Base-by-base conservation (phyloP, 176 grass and related monocot genomes). In the Aegilops umbellulata region DNA sequence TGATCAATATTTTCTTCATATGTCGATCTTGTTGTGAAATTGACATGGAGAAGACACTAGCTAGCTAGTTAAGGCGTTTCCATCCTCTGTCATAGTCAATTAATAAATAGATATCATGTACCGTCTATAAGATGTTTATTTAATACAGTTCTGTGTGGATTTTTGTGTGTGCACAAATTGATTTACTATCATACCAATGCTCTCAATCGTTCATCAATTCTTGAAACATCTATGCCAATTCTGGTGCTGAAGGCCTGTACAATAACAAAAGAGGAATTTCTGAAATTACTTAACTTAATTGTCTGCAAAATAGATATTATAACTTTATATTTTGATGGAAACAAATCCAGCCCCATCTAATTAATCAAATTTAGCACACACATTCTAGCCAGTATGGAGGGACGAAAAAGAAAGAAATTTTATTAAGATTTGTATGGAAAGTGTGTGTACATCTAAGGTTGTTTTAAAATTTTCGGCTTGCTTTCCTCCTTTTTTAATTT, bases 191-290 rank as follows among this genome's bases (percentile, higher is more conserved):
- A 68, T 68, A 57, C 75, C 80, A 94, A 75, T 60, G 76, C 75
- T 39, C 71, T 86, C 35, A 97, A 22, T 74, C 94, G 94, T 47
- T 94, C 83, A 30, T 82, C 77, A 80, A 94, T 57, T 68, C 77
- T 92, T 25, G 76, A 79, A 80, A 82, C 90, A 3, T 94, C 94
- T 65, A 94, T 87, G 16, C 94, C 94, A 76, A 97, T 97, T 84
- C 94, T 89, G 39, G 88, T 76, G 70, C 80, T 89, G 10, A 94
- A 88, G 24, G 92, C 92, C 94, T 97, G 90, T 77, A 73, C 41
- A 65, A 23, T 82, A 7, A 6, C 22, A 19, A 44, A 46, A 14
- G 38, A 68, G n/a, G 8, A 67, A 77, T 47, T 74, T 74, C 3
- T 49, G 0, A 9, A 74, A 51, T 25, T 7, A 51, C 17, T 4